Conservation (phyloP, 257 asterid species). For the Parsonsia alboflavescens region DNA sequence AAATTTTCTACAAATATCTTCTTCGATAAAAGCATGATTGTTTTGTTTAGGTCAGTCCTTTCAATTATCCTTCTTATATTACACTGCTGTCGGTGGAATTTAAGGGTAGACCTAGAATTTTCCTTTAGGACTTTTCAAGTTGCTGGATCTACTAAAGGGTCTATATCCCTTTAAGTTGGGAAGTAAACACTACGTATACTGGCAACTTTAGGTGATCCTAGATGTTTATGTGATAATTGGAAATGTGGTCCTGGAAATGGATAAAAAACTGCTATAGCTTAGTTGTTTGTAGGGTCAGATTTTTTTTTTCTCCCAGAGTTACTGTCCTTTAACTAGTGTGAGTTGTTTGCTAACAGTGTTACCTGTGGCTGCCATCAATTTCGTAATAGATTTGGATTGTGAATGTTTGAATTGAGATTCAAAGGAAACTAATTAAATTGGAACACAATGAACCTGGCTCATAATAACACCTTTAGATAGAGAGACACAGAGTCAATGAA, state of each 20-base stretch:
- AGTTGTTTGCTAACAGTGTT: background rate
- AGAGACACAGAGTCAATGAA: background rate
- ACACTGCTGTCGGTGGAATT: no score
- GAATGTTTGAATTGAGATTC: background rate
- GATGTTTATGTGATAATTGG: background rate
- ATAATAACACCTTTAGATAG: background rate
- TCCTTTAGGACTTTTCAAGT: background rate
- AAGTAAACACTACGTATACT: background rate
- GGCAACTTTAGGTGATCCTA: background rate
- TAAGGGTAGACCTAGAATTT: background rate
- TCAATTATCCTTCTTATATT: background rate
- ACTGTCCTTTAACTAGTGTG: background rate
- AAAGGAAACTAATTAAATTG: background rate
- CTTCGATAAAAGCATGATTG: background rate
- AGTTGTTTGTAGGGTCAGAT: constrained; percentile 16
- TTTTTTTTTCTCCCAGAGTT: background rate
- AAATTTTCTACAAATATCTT: background rate
- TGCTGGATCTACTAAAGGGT: background rate
- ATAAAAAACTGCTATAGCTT: background rate
- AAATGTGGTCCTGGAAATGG: background rate
- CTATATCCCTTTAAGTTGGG: background rate
- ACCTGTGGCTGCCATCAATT: background rate
- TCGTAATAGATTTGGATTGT: background rate
- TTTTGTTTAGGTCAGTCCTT: background rate
- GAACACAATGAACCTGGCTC: background rate